phyloP scores from a whole-genome alignment of 2,329 filamentous ascomycete species.

The Botrytis deweyae region DNA sequence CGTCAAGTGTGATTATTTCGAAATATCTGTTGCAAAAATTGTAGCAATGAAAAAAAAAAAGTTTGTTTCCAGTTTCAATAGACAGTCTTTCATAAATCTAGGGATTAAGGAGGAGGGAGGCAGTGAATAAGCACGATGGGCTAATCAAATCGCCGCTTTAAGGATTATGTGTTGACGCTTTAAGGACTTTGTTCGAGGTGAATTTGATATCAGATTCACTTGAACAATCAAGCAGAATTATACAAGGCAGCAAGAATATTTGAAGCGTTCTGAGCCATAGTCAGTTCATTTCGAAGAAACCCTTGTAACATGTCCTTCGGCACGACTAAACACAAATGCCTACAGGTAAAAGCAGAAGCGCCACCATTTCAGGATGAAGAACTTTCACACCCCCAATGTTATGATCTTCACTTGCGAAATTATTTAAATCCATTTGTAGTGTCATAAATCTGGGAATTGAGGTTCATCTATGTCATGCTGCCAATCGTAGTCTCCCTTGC shows the following conservation, averaged over 20 bases:
- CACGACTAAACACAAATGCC: too few species aligned
- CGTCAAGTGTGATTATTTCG: neutral
- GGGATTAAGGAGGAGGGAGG: neutral
- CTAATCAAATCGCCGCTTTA: neutral
- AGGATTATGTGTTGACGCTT: neutral
- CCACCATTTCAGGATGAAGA: too few species aligned
- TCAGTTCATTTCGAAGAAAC: too few species aligned
- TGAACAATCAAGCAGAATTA: too few species aligned
- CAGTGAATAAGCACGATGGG: neutral
- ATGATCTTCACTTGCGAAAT: too few species aligned
- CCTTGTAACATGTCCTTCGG: too few species aligned
- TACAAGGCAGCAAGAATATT: too few species aligned
- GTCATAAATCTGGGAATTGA: neutral
- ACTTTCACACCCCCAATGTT: too few species aligned
- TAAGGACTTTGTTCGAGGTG: neutral
- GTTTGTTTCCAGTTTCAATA: neutral
- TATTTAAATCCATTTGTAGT: neutral
- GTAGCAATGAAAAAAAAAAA: neutral
- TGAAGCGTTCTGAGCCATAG: too few species aligned
- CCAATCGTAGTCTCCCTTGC: neutral
- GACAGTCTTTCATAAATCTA: neutral
- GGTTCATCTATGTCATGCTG: neutral
- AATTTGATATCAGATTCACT: neutral
- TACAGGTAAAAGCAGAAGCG: too few species aligned
- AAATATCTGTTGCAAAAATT: fast-evolving